phyloP scores from a whole-genome alignment of 495 filamentous ascomycete genomes.

The Schizothecium vesticola region DNA sequence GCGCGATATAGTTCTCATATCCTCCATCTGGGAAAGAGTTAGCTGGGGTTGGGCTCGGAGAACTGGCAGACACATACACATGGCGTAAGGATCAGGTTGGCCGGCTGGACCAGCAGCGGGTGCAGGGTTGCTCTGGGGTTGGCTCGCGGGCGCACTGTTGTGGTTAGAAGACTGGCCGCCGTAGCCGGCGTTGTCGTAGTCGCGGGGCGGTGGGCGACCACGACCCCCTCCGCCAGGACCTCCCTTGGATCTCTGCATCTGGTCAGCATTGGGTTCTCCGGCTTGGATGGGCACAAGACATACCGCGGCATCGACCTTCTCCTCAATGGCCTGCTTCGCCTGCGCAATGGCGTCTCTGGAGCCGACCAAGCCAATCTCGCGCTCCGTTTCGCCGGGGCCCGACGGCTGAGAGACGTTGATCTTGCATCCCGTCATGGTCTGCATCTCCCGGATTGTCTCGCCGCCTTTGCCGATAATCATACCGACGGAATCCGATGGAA shows the following conservation, averaged over 20 bases:
- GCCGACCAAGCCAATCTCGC: slow-evolving; percentile 76
- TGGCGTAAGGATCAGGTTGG: slow-evolving; percentile 28
- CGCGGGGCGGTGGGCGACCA: slow-evolving; percentile 38
- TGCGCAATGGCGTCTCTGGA: slow-evolving; percentile 62
- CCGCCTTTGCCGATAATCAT: slow-evolving; percentile 90
- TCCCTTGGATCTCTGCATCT: slow-evolving; percentile 48
- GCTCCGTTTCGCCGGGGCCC: slow-evolving; percentile 62
- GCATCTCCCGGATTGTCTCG: slow-evolving; percentile 84
- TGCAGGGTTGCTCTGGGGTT: slow-evolving; percentile 11
- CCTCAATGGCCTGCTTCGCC: slow-evolving; percentile 72
- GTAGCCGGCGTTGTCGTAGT: slow-evolving; percentile 42
- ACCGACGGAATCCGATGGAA: slow-evolving; percentile 79
- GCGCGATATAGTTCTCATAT: slow-evolving; percentile 30
- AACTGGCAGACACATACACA: slow-evolving; percentile 20
- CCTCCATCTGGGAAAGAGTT: slow-evolving; percentile 24
- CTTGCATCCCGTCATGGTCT: slow-evolving; percentile 74
- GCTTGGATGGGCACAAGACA: slow-evolving; percentile 17
- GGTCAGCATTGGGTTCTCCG: slow-evolving; percentile 14
- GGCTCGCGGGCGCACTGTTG: slow-evolving; percentile 20
- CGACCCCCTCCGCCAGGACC: slow-evolving; percentile 42
- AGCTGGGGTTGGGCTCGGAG: neutral
- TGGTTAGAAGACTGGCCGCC: slow-evolving; percentile 27
- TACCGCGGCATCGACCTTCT: slow-evolving; percentile 83
- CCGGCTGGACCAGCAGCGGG: slow-evolving; percentile 20
- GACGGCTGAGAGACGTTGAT: slow-evolving; percentile 77